Percentiles rank a stretch among this genome's conserved stretches.
These are phyloP conservation scores for Niebla homalea DNA, from an alignment of 495 filamentous ascomycete genomes.

Conservation along the genomic window DNA sequence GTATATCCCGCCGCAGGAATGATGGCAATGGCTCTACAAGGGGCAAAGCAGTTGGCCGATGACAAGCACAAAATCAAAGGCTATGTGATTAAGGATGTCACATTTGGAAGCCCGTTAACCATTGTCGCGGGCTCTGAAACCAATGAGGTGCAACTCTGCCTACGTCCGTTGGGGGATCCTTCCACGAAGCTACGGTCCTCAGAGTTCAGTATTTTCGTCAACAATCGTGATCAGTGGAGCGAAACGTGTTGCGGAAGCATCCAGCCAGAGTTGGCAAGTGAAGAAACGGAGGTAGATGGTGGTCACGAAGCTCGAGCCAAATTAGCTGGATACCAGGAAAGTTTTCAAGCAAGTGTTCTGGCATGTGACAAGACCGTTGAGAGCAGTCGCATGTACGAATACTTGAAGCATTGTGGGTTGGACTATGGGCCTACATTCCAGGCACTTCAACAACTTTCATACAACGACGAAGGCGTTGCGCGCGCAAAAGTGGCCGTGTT, in stretches of 20 bases:
- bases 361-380: neutral
- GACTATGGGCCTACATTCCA: neutral
- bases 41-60: constrained; percentile 14
- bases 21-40: constrained; percentile 28
- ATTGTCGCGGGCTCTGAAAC: constrained; percentile 20
- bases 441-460: neutral
- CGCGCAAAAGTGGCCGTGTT: neutral
- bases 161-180: constrained; percentile 9
- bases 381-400: neutral
- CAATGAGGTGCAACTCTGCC: constrained; percentile 23
- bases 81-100: constrained; percentile 12
- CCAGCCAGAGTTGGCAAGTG: constrained; percentile 4
- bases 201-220: constrained; percentile 14
- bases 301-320: neutral
- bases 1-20: constrained; percentile 25
- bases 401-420: constrained; percentile 1
- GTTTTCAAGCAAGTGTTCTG: neutral
- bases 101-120: constrained; percentile 20
- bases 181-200: neutral
- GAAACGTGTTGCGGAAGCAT: constrained; percentile 16
- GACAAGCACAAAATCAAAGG: neutral
- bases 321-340: neutral
- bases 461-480: neutral
- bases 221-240: constrained; percentile 11
- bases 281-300: neutral